Percentiles rank a stretch among this genome's conserved stretches.
These are phyloP conservation scores for Penicillium odoratum DNA, from an alignment of 495 filamentous ascomycete genomes.

Conservation along the genomic window DNA sequence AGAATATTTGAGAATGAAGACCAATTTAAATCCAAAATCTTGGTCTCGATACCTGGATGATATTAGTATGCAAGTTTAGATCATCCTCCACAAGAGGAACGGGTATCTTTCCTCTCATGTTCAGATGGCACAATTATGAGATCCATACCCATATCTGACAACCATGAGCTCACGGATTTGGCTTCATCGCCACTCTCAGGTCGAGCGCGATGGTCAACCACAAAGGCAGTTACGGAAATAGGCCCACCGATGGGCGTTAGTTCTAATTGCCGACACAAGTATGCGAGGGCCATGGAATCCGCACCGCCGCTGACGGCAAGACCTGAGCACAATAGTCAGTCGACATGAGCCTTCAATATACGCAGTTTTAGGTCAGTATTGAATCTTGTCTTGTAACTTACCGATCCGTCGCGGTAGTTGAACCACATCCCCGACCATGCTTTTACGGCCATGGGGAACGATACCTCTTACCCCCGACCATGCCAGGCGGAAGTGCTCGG, in stretches of 20 bases:
- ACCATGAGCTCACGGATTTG: slow-evolving; percentile 51
- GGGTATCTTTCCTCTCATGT: not conserved
- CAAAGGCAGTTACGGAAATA: slow-evolving; percentile 57
- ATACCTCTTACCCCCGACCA: slow-evolving; percentile 40
- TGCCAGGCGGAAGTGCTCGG: slow-evolving; percentile 49
- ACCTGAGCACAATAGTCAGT: slow-evolving; percentile 45
- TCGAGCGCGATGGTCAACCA: slow-evolving; percentile 79
- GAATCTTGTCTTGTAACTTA: slow-evolving; percentile 10
- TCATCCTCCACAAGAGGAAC: not conserved
- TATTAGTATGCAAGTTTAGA: slow-evolving; percentile 8
- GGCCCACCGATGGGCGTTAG: slow-evolving; percentile 19
- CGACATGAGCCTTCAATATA: not conserved
- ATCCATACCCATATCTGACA: slow-evolving; percentile 45
- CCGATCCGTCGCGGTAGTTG: slow-evolving; percentile 13
- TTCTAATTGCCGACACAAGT: slow-evolving; percentile 59
- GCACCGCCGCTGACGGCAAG: slow-evolving; percentile 90
- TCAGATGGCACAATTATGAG: not conserved
- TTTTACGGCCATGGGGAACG: not conserved
- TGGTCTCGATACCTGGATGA: slow-evolving; percentile 47
- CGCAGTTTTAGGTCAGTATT: not conserved
- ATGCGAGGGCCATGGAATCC: slow-evolving; percentile 92
- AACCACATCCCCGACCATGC: not conserved
- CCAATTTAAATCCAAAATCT: slow-evolving; percentile 56
- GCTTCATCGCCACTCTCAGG: slow-evolving; percentile 70
- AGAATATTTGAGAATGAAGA: slow-evolving; percentile 15